Percentiles rank a stretch among this genome's conserved stretches.
phyloP scores from a whole-genome alignment of 495 filamentous ascomycete species.

The Penicillium salamii region DNA sequence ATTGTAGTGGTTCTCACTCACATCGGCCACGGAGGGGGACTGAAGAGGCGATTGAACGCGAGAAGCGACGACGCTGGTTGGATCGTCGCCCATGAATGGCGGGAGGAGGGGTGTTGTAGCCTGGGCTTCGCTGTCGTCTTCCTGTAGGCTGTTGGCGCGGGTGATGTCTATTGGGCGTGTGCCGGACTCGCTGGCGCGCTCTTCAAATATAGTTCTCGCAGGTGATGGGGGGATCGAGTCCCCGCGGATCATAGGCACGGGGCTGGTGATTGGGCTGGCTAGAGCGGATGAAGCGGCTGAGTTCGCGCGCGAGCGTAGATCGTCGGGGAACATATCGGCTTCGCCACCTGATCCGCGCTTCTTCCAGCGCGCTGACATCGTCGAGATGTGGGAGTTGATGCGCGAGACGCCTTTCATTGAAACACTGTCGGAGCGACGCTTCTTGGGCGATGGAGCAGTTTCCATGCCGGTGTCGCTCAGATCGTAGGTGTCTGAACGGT shows the following conservation, averaged over 20 bases:
- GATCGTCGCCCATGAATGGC: conserved; percentile 65
- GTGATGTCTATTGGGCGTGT: conserved; percentile 55
- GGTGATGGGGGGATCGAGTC: conserved; percentile 65
- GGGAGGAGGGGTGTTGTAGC: conserved; percentile 81
- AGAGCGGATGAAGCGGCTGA: conserved; percentile 69
- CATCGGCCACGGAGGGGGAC: conserved; percentile 67
- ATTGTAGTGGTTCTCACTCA: conserved; percentile 34
- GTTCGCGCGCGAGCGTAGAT: conserved; percentile 44
- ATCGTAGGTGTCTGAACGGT: conserved; percentile 55
- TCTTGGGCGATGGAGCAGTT: conserved; percentile 51
- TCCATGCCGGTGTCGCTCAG: conserved; percentile 60
- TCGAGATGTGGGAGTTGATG: conserved; percentile 69
- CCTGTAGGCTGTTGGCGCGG: conserved; percentile 49
- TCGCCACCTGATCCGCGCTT: conserved; percentile 49
- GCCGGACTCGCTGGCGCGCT: conserved; percentile 48
- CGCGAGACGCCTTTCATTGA: conserved; percentile 64
- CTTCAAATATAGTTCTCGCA: conserved; percentile 63
- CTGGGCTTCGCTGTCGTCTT: conserved; percentile 56
- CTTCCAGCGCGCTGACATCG: conserved; percentile 64
- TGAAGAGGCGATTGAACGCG: conserved; percentile 72
- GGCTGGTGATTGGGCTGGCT: conserved; percentile 53
- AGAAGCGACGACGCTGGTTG: conserved; percentile 34
- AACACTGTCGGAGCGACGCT: conserved; percentile 62
- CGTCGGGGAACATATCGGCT: conserved; percentile 37
- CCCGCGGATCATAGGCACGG: conserved; percentile 44